Evolutionary conservation across 139 green algal genomes (phyloP), one percentile per base, ranked within the genome.

Genomic region (Chlamydomonas schloesseri): DNA sequence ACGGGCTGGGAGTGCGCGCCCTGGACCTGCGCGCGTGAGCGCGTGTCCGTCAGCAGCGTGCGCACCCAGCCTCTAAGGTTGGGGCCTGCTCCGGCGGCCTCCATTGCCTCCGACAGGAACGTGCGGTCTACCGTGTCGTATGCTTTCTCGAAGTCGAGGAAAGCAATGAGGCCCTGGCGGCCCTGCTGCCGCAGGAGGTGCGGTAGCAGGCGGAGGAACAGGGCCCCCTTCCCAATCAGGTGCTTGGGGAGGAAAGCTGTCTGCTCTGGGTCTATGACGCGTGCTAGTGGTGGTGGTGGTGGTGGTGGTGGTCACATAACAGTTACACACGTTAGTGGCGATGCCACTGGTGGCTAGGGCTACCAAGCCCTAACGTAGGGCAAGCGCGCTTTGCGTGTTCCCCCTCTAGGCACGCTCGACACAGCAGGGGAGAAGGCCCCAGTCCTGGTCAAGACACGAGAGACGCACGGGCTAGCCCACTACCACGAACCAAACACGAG

Each of bases 201-300:
- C 18, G 85, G 37, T 57, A 89, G 55, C 23, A 82, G 60, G 47
- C 89, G 83, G 3, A 86, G 64, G 26, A 81, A 34, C 0, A 83
- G 33, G 65, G 86, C 60, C 28, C 70, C 88, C 28, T 85, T 31
- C 0, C 88, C 87, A 60, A 91, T 90, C 4, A 81, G 75, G 33
- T 88, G 68, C 9, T 65, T 71, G 1, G 60, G 47, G 11, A 93
- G 24, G 57, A 93, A 91, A 24, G 80, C 87, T 15, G 90, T 83
- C 77, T 93, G 90, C 23, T 79, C 84, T 3, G 50, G 76, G 33
- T 78, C 42, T 11, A 93, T 71, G 20, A 71, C 50, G 0, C 20
- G 2, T 0, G 13, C 18, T 2, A 93, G 78, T n/a, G n/a, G n/a
- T n/a, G n/a, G n/a, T n/a, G n/a, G n/a, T n/a, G n/a, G n/a, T n/a